Evolutionary conservation across 805 yeast species (phyloP).

Genomic region (Monosporozyma yasuniensis): DNA sequence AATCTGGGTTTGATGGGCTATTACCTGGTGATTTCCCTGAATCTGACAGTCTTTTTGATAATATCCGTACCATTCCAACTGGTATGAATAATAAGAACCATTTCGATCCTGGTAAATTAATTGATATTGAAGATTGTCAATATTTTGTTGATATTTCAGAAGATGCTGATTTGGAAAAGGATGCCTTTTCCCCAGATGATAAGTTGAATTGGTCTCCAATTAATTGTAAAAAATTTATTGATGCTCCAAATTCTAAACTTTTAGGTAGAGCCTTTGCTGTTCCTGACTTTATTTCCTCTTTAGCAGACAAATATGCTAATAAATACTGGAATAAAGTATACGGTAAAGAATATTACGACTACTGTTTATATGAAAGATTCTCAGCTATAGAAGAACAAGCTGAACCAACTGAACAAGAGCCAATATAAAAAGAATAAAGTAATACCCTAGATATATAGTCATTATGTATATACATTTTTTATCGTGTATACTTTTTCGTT

Average conservation of each 20-base stretch:
- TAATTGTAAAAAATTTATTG: conserved; percentile 42
- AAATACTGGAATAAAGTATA: conserved; percentile 16
- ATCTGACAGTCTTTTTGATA: conserved; percentile 20
- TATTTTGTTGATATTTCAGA: conserved; percentile 58
- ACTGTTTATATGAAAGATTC: conserved; percentile 37
- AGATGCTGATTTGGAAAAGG: conserved; percentile 36
- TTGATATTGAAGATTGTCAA: conserved; percentile 47
- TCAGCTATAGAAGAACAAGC: background rate
- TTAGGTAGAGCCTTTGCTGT: conserved; percentile 46
- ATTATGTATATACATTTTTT: background rate
- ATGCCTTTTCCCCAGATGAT: conserved; percentile 32
- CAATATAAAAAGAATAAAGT: background rate
- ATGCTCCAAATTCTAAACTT: conserved; percentile 45
- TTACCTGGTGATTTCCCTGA: conserved; percentile 81
- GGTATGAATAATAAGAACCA: conserved; percentile 70
- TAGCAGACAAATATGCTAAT: conserved; percentile 14
- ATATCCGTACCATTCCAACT: conserved; percentile 43
- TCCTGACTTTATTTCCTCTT: conserved; percentile 33
- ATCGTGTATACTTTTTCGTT: background rate
- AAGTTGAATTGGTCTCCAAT: conserved; percentile 38
- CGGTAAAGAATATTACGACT: conserved; percentile 39
- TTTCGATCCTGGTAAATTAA: conserved; percentile 53
- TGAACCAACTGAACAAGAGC: background rate
- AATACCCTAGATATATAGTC: background rate
- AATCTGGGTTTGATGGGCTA: conserved; percentile 76